Base-by-base conservation (phyloP, 2,329 filamentous ascomycete genomes). In the Drechslerella coelobrocha region DNA sequence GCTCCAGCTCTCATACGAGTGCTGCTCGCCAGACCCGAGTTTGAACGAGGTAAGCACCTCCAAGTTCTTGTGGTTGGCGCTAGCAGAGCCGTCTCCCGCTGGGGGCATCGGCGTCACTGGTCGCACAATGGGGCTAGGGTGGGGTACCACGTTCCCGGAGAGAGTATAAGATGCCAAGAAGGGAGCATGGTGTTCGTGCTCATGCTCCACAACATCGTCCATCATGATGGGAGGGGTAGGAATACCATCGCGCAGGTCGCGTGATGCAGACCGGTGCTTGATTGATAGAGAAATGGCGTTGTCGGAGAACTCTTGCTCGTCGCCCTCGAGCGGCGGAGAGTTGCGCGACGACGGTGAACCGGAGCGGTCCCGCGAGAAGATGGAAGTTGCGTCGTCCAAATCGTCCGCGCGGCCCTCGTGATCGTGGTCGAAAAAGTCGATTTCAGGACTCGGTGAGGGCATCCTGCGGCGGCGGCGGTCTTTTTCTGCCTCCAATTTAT, bases 301-400 rank as follows among this genome's bases (percentile, higher is more conserved):
- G 80, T 96, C 91, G 5, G 93, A 97, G 77, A 99, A 99, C 79
- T 97, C 94, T 77, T 89, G 90, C 82, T 97, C 93, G 75, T 97
- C 93, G 76, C 90, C 91, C 81, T 97, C 93, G 37, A 97, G 83
- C 14, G 92, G 91, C 55, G 93, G 92, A 73, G 91, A 94, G 65
- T 77, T 77, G 69, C 77, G 79, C 63, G 75, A 77, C 74, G 79
- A 79, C 51, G 79, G 78, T 54, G 79, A 79, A 45, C 80, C 80
- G 45, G 82, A 80, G 6, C 88, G 84, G 75, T 89, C 89, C 5
- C 86, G 86, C 9, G 86, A 84, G 61, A 85, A 85, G 10, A 87
- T 86, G 0, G 86, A 86, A 51, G 83, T 81, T 24, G 88, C 87
- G 77, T 85, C 82, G 12, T 81, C 80, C 43, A 82, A 76, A 74